These are phyloP conservation scores for Cystofilobasidium bisporidii DNA, from an alignment of 768 basidiomycete species.

Conservation along the genomic window DNA sequence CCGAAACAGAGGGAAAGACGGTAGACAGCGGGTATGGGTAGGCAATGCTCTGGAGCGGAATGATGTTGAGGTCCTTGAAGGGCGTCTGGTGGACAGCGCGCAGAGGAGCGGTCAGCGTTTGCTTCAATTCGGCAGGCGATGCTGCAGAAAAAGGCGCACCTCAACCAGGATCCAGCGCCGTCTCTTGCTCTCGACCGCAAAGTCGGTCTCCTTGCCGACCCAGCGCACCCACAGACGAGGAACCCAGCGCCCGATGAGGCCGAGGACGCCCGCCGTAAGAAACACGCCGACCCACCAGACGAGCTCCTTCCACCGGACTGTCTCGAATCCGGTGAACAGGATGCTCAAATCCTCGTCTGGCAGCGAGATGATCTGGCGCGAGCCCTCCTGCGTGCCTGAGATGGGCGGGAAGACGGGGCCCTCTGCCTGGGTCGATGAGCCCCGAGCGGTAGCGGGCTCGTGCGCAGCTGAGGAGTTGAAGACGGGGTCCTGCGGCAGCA, in stretches of 20 bases:
- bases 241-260: slow-evolving; percentile 84
- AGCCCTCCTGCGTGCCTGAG: slow-evolving; percentile 33
- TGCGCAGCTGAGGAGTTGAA: slow-evolving; percentile 3
- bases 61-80: slow-evolving; percentile 68
- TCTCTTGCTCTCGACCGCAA: slow-evolving; percentile 57
- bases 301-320: slow-evolving; percentile 52
- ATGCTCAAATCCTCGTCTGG: slow-evolving; percentile 82
- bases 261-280: slow-evolving; percentile 60
- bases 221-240: slow-evolving; percentile 83
- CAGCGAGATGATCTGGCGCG: slow-evolving; percentile 70
- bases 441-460: slow-evolving; percentile 25
- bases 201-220: slow-evolving; percentile 73
- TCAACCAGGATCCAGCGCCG: slow-evolving; percentile 69
- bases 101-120: not conserved
- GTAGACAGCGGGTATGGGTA: slow-evolving; percentile 74
- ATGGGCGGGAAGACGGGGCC: slow-evolving; percentile 33
- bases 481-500: slow-evolving; percentile 19
- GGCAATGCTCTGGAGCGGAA: slow-evolving; percentile 56
- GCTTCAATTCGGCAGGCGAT: not conserved
- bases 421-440: slow-evolving; percentile 31
- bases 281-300: slow-evolving; percentile 65
- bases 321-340: slow-evolving; percentile 76
- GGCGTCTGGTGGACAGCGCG: slow-evolving; percentile 52
- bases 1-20: slow-evolving; percentile 49
- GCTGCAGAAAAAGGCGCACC: slow-evolving; percentile 46